Evolutionary conservation across 148 eudicot genomes (phyloP).

Genomic region (Beta vulgaris): DNA sequence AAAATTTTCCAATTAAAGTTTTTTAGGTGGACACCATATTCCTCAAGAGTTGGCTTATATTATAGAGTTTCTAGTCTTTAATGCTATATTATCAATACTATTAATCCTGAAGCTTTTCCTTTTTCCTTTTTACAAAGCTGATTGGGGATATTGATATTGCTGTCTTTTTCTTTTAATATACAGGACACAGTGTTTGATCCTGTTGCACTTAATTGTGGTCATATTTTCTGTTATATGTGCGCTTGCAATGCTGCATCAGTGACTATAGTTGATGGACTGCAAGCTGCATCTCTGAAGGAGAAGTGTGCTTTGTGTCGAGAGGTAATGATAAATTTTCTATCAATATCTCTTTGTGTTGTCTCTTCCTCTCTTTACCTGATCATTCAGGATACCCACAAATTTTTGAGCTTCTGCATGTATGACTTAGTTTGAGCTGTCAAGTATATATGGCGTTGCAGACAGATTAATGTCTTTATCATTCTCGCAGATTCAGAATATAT

Average conservation of each 20-base stretch:
- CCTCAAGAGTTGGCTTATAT: too few species aligned
- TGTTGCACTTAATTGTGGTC: constrained; percentile 80
- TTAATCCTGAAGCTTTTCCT: neutral
- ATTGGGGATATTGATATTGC: neutral
- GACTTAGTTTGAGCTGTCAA: neutral
- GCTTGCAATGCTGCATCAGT: constrained; percentile 91
- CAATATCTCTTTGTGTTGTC: neutral
- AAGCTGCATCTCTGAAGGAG: constrained; percentile 49
- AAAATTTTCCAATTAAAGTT: too few species aligned
- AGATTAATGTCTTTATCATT: neutral
- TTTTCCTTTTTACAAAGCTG: neutral
- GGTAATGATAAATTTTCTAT: constrained; percentile 35
- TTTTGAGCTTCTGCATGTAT: neutral
- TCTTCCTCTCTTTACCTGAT: neutral
- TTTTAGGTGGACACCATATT: too few species aligned
- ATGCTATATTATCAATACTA: neutral
- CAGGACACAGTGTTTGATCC: constrained; percentile 93
- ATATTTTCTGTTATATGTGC: constrained; percentile 82
- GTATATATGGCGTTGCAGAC: neutral
- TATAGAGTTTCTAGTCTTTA: neutral
- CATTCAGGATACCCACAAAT: neutral
- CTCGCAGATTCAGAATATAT: neutral
- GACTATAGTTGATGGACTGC: constrained; percentile 74
- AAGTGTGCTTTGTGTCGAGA: constrained; percentile 89
- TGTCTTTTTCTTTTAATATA: neutral